Evolutionary conservation across 2,329 filamentous ascomycete species (phyloP).

Genomic region (Botryotinia calthae): DNA sequence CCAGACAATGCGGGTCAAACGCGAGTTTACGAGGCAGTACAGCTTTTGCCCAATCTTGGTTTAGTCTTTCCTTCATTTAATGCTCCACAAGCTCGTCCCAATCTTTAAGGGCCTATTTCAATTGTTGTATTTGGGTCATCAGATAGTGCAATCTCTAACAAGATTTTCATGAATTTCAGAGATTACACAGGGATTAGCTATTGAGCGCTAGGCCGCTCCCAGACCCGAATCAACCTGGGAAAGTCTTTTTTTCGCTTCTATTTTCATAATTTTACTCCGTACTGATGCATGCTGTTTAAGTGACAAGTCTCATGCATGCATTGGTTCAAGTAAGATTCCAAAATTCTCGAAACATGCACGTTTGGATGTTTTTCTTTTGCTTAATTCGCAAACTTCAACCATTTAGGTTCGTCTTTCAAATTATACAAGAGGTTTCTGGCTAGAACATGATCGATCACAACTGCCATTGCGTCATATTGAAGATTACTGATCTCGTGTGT

Average conservation of each 20-base stretch:
- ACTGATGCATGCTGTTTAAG: not conserved
- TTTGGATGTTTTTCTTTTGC: not conserved
- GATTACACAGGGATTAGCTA: not conserved
- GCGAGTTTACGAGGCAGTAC: not conserved
- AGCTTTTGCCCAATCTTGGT: not conserved
- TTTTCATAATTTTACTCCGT: not conserved
- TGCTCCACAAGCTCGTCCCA: not conserved
- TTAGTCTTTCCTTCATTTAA: not conserved
- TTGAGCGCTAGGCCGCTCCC: not conserved
- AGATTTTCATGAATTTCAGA: not conserved
- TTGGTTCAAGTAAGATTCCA: not conserved
- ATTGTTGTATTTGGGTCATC: not conserved
- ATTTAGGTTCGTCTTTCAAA: not conserved
- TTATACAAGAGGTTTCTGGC: not conserved
- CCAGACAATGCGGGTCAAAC: constrained; percentile 7
- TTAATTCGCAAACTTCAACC: constrained; percentile 10
- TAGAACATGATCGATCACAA: not conserved
- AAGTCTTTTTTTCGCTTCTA: not conserved
- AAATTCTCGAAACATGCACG: not conserved
- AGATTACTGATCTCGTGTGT: not conserved
- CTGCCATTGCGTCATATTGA: not conserved
- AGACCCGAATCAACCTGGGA: not conserved
- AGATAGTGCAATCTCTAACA: constrained; percentile 1
- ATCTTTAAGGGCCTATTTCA: not conserved
- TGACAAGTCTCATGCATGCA: constrained; percentile 1